These are phyloP conservation scores for Cystofilobasidium ferigula DNA, from an alignment of 768 basidiomycete genomes.

Conservation along the genomic window DNA sequence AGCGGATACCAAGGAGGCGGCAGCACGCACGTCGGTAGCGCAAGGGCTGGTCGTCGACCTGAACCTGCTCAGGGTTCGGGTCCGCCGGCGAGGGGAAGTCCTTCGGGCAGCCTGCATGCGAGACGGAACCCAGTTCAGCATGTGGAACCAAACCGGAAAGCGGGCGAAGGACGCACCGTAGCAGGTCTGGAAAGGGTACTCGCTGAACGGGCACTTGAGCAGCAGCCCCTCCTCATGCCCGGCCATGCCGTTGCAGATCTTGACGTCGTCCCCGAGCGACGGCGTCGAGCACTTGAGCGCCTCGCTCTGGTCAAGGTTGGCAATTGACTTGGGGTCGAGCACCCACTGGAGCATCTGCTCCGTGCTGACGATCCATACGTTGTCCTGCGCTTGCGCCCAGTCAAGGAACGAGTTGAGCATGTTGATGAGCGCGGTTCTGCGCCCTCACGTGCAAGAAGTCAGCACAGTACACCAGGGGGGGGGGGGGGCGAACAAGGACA, in stretches of 20 bases:
- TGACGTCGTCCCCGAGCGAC: conserved; percentile 45
- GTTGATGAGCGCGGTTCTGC: conserved; percentile 48
- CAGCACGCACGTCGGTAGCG: conserved; percentile 51
- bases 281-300: conserved; percentile 58
- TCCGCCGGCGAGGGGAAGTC: conserved; percentile 47
- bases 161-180: neutral
- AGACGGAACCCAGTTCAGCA: neutral
- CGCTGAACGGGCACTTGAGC: conserved; percentile 53
- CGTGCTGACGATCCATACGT: conserved; percentile 66
- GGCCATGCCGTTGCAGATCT: conserved; percentile 70
- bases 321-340: conserved; percentile 53
- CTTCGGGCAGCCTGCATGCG: neutral
- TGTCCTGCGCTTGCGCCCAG: conserved; percentile 62
- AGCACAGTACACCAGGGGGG: neutral
- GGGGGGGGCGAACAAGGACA: neutral
- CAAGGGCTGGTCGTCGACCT: conserved; percentile 42
- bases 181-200: conserved; percentile 72
- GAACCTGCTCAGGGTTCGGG: conserved; percentile 57
- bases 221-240: conserved; percentile 52
- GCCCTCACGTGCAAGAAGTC: no score
- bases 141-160: conserved; percentile 35
- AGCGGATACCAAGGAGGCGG: no score
- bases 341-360: conserved; percentile 67
- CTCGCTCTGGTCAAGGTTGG: conserved; percentile 47
- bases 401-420: conserved; percentile 74